Conservation (phyloP, 805 yeast species). For the Cyberlindnera americana region DNA sequence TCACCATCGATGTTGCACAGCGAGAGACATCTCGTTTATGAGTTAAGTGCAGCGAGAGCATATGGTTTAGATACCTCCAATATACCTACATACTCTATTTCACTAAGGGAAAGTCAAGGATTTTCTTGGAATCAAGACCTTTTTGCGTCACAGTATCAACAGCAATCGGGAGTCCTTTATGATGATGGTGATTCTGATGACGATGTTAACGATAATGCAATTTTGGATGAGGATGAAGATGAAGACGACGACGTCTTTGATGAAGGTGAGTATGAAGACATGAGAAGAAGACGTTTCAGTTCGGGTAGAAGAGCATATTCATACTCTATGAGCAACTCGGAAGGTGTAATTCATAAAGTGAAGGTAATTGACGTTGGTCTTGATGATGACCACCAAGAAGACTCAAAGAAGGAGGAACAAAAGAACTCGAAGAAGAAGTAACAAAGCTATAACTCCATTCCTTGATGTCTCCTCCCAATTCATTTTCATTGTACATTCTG, state of each 20-base stretch:
- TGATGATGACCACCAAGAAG: slow-evolving; percentile 19
- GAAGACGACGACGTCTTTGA: slow-evolving; percentile 6
- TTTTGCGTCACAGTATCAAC: slow-evolving; percentile 70
- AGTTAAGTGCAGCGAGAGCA: slow-evolving; percentile 25
- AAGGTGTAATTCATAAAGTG: slow-evolving; percentile 17
- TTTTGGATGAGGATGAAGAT: slow-evolving; percentile 6
- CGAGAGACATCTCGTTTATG: slow-evolving; percentile 54
- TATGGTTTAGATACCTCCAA: slow-evolving; percentile 3
- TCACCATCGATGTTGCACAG: slow-evolving; percentile 54
- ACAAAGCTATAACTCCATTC: too few species aligned
- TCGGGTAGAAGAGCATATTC: slow-evolving; percentile 18
- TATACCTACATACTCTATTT: slow-evolving; percentile 37
- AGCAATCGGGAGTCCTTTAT: slow-evolving; percentile 39
- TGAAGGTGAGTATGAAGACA: slow-evolving; percentile 3
- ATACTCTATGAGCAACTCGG: slow-evolving; percentile 19
- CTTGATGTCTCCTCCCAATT: too few species aligned
- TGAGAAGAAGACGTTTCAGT: slow-evolving; percentile 5
- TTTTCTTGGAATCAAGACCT: slow-evolving; percentile 74
- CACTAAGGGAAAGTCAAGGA: slow-evolving; percentile 65
- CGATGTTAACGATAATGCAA: slow-evolving; percentile 9
- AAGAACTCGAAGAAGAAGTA: not conserved
- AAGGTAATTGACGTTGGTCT: slow-evolving; percentile 24
- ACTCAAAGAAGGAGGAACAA: not conserved
- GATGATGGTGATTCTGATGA: slow-evolving; percentile 24
- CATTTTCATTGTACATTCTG: too few species aligned